Conservation (phyloP, 2,329 filamentous ascomycete species). For the Diaporthe ilicicola region DNA sequence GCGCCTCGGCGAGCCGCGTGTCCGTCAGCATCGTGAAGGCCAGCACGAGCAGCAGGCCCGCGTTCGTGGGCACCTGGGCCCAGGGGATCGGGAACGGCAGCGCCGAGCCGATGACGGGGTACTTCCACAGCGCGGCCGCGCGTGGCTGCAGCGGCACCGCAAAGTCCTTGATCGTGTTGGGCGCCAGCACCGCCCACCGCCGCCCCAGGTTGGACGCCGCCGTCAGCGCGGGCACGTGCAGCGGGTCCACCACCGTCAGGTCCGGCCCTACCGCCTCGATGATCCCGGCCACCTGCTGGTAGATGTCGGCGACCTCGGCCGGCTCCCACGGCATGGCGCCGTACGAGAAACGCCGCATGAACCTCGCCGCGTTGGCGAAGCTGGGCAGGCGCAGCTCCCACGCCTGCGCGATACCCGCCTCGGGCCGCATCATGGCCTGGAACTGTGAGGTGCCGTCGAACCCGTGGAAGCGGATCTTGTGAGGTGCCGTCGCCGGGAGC, state of each 20-base stretch:
- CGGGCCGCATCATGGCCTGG: constrained; percentile 33
- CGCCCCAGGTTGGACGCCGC: constrained; percentile 44
- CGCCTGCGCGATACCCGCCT: constrained; percentile 31
- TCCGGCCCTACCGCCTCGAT: constrained; percentile 44
- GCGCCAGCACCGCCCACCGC: constrained; percentile 39
- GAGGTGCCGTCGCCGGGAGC: constrained; percentile 32
- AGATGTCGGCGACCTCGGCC: constrained; percentile 42
- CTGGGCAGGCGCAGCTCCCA: constrained; percentile 15
- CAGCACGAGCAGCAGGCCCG: constrained; percentile 46
- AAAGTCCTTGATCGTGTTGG: constrained; percentile 49
- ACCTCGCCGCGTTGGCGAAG: constrained; percentile 33
- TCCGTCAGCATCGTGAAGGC: constrained; percentile 35
- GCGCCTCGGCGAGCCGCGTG: constrained; percentile 36
- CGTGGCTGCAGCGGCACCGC: constrained; percentile 49
- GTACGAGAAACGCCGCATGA: constrained; percentile 8
- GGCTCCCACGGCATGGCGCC: constrained; percentile 40
- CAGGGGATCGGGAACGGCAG: constrained; percentile 56
- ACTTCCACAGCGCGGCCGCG: constrained; percentile 46
- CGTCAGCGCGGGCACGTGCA: constrained; percentile 49
- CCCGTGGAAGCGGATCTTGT: constrained; percentile 39
- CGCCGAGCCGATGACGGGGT: constrained; percentile 53
- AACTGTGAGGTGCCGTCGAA: constrained; percentile 37
- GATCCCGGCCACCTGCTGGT: constrained; percentile 38
- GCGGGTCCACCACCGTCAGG: constrained; percentile 44
- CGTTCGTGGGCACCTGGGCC: constrained; percentile 51